Evolutionary conservation across 495 filamentous ascomycete species (phyloP), one percentile per base, ranked within the genome.

Genomic region (Oleoguttula mirabilis): DNA sequence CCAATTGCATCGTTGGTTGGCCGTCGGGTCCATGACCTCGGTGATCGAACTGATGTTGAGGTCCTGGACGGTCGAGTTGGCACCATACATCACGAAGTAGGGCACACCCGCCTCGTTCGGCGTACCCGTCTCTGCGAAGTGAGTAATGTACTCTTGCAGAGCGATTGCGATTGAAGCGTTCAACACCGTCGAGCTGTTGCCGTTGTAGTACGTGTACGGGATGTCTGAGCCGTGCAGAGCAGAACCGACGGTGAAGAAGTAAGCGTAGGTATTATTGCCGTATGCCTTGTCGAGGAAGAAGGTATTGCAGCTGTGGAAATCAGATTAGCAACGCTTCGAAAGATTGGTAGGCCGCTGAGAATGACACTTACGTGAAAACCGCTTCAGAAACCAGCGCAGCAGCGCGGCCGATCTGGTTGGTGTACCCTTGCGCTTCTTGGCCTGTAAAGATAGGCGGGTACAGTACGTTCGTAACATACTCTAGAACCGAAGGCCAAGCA

Each of bases 171-270:
- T 55, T 2, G 65, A 60, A 2, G 41, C 55, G 31, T 68, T 69
- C 27, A 60, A 49, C 0, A 73, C 64, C 33, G 56, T 58, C 6
- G 55, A 34, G 0, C 47, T 32, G 3, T 47, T 19, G 17, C 70
- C 74, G 35, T 72, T 69, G 55, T 66, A 74, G 44, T 51, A 55
- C 4, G 43, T 55, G 38, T 55, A 79, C n/a, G 62, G 2, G 16
- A 74, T 44, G 52, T 79, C 75, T 7, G 61, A 34, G 10, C 63
- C 70, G 45, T 79, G 75, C 24, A 64, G 54, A 3, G 60, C 77
- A 0, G 79, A 76, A 5, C 71, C 66, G 36, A 82, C 62, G 49
- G 62, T 68, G 56, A 82, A 83, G 12, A 68, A 51, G 52, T 82
- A 84, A 3, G 66, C 58, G 51, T 70, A 77, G 1, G 71, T 71